Evolutionary conservation across 2,329 filamentous ascomycete species (phyloP), one percentile per base, ranked within the genome.

Genomic region (Fusarium chlamydosporum): DNA sequence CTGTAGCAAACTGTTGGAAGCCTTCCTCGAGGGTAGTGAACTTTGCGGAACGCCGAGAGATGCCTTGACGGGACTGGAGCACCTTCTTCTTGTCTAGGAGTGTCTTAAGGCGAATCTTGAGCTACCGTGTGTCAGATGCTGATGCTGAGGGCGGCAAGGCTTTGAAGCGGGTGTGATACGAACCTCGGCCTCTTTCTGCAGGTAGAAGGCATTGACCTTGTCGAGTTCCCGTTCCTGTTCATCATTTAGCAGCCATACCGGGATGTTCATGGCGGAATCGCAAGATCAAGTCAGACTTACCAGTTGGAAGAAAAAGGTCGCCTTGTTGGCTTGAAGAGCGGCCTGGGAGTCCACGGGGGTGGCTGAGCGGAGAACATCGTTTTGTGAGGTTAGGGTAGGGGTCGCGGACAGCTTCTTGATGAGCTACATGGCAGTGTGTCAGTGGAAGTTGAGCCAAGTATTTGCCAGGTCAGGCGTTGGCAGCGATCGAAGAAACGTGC

Each of bases 111-210:
- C 96, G 92, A 56, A 98, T 88, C 80, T 97, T 96, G 79, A 98
- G 92, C 94, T 97, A 74, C 72, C 11, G 12, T 23, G 12, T 38
- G 61, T 75, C 23, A 74, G 72, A 45, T 38, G 18, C 7, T 45
- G 34, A n/a, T 37, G 31, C 50, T 47, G n/a, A 37, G 31, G 12
- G 16, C 11, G 26, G 8, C 18, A 31, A n/a, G 33, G 10, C 27
- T 18, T 18, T 33, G 27, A 31, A 38, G n/a, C 8, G 15, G 37
- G 6, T 35, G 35, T 56, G 20, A 29, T 26, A 82, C 87, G 70
- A 83, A 97, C 94, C 89, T 99, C 96, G 53, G 94, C 94, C 82
- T 99, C 96, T 79, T 99, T 99, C 79, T 98, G 96, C 35, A 98
- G 82, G 78, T 99, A 99, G 80, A 97, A 97, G 15, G 90, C 93